These are phyloP conservation scores for Lachnellula suecica DNA, from an alignment of 2,329 filamentous ascomycete species.

Conservation along the genomic window DNA sequence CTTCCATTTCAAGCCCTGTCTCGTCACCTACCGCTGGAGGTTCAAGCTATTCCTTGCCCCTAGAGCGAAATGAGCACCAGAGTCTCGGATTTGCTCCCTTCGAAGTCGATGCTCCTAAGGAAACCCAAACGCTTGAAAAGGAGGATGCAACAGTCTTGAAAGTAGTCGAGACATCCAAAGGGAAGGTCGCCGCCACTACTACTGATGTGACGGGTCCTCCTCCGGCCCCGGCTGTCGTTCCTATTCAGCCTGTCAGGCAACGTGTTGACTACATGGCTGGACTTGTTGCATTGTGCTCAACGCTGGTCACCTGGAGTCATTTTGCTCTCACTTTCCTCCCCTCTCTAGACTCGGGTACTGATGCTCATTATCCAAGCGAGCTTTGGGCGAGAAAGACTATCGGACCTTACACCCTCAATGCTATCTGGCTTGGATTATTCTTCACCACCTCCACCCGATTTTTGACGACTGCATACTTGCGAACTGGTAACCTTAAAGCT, in stretches of 20 bases:
- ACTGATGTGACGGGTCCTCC: neutral
- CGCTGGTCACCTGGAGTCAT: constrained; percentile 45
- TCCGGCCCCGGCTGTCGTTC: neutral
- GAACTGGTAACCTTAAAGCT: constrained; percentile 39
- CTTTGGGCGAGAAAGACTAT: constrained; percentile 40
- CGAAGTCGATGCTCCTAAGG: neutral
- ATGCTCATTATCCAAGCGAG: constrained; percentile 39
- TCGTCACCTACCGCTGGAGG: neutral
- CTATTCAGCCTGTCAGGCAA: constrained; percentile 9
- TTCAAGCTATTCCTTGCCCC: neutral
- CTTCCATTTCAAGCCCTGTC: no score
- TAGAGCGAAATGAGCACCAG: neutral
- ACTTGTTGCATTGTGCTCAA: constrained; percentile 41
- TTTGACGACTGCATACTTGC: constrained; percentile 40
- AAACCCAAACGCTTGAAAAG: neutral
- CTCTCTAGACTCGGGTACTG: constrained; percentile 35
- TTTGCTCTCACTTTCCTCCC: constrained; percentile 45
- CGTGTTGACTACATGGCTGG: constrained; percentile 47
- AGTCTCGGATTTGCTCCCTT: neutral
- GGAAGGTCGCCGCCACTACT: neutral
- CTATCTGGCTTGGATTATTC: constrained; percentile 48
- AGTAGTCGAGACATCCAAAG: neutral
- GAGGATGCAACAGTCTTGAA: neutral
- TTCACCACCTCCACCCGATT: constrained; percentile 48
- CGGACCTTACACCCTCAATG: constrained; percentile 43